Conservation (phyloP, 305 asterid genomes). For the Andrographis paniculata region DNA sequence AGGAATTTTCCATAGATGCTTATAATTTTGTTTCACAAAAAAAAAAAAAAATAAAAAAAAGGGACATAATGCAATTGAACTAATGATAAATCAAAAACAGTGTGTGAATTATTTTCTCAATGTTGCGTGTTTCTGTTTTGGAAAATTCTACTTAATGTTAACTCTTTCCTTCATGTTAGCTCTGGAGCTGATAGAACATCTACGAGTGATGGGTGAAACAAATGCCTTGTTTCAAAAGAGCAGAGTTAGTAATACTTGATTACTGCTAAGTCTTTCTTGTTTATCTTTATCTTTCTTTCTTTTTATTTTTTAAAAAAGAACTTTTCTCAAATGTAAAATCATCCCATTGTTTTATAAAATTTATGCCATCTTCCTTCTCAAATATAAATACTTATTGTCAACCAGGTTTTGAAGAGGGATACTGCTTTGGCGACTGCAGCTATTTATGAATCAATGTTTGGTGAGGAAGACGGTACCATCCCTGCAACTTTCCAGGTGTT, state of each 20-base stretch:
- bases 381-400: constrained; percentile 8
- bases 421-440: constrained; percentile 93
- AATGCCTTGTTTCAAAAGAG: constrained; percentile 74
- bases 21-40: too few relatives aligned
- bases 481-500: constrained; percentile 97
- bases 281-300: not conserved
- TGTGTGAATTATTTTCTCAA: not conserved
- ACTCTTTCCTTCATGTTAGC: constrained; percentile 39
- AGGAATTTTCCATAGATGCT: too few relatives aligned
- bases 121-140: not conserved
- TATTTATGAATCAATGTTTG: constrained; percentile 90
- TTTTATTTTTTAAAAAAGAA: not conserved
- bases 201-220: constrained; percentile 96
- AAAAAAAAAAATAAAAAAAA: too few relatives aligned
- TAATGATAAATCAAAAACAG: too few relatives aligned
- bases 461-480: constrained; percentile 84
- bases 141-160: constrained; percentile 6
- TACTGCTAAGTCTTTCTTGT: constrained; percentile 3
- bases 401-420: constrained; percentile 75
- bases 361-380: constrained; percentile 6
- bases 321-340: not conserved
- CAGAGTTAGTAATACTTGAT: constrained; percentile 34
- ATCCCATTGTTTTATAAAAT: constrained; percentile 7
- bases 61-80: too few relatives aligned
- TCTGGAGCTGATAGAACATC: constrained; percentile 92